Evolutionary conservation across 2,329 filamentous ascomycete genomes (phyloP), one percentile per base, ranked within the genome.

Genomic region (Ramichloridium luteum): DNA sequence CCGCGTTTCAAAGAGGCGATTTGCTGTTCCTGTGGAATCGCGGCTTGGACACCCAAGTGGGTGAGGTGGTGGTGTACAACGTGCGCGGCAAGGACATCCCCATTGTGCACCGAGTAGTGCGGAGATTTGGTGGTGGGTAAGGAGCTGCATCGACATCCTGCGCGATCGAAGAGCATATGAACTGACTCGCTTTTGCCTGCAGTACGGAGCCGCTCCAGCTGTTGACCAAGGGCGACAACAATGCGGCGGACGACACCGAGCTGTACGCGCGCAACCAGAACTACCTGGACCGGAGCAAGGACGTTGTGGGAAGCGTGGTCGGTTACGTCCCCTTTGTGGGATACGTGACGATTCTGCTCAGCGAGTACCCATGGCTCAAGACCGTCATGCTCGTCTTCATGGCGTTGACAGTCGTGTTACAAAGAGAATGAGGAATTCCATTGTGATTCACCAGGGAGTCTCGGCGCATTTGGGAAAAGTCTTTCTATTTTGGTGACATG

Each of bases 171-270:
- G 9, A n/a, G 4, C 8, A 13, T 23, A 14, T 17, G 12, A 18
- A 22, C 16, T 22, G 13, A 9, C 17, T 13, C 17, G 25, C 13
- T 16, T 16, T 29, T 12, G 5, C 3, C 12, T 13, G 15, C 38
- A 69, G 64, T 34, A 49, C 53, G 43, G 58, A 59, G 26, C 65
- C 67, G 11, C 55, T 71, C 18, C 61, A 83, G 52, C 72, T 98
- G 13, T 72, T 98, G 35, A 98, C 90, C 18, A 98, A 98, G 62
- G 90, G 90, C 45, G 90, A 98, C 62, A 98, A 96, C 67, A 98
- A 98, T 56, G 60, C 74, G 5, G 81, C 83, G 25, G 88, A 96
- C 57, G 90, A 98, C 56, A 93, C 84, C 11, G 86, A 94, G 54
- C 70, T 80, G 12, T 93, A 93, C 56, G 86, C 90, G 3, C 65